Base-by-base conservation (phyloP, 192 early-diverging fungal genomes). In the Gamsiella multidivaricata region DNA sequence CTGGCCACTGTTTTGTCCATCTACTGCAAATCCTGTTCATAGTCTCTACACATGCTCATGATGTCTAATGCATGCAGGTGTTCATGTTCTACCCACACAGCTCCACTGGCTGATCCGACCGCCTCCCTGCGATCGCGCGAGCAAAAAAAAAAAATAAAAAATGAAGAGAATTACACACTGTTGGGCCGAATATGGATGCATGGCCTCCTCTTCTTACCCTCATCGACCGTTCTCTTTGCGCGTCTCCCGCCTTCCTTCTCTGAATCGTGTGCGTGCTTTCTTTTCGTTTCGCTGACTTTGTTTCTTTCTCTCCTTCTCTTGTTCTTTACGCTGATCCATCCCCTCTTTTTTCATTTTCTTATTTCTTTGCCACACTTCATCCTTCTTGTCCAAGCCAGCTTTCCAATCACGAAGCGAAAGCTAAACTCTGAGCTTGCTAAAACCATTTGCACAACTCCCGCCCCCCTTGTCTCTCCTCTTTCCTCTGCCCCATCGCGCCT, bases 111-210 rank as follows among this genome's bases (percentile, higher is more conserved):
- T n/a, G n/a, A n/a, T n/a, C n/a, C n/a, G n/a, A n/a, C n/a, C n/a
- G n/a, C n/a, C n/a, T n/a, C n/a, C n/a, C n/a, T n/a, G n/a, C n/a
- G 23, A 32, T 53, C 29, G 23, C 26, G 23, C 29, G 51, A 63
- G 6, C 50, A 63, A 63, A 22, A 10, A 3, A 32, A 34, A 39
- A 12, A 5, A 36, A 56, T n/a, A 56, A 33, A 25, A 58, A 25
- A 9, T 12, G 12, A 34, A 15, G 18, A n/a, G 11, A 56, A 39
- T 45, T 32, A 34, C 52, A 54, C 64, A 42, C 45, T 43, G 28
- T 66, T 43, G n/a, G 64, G 54, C 56, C 49, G 42, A 68, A 68
- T 57, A 25, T 68, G 65, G 33, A 68, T 51, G 36, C 41, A 28
- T 43, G 23, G 12, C n/a, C 33, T 28, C 41, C 29, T 9, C 11